Base-by-base conservation (phyloP, 805 yeast species). In the Candida xiaguanensis region DNA sequence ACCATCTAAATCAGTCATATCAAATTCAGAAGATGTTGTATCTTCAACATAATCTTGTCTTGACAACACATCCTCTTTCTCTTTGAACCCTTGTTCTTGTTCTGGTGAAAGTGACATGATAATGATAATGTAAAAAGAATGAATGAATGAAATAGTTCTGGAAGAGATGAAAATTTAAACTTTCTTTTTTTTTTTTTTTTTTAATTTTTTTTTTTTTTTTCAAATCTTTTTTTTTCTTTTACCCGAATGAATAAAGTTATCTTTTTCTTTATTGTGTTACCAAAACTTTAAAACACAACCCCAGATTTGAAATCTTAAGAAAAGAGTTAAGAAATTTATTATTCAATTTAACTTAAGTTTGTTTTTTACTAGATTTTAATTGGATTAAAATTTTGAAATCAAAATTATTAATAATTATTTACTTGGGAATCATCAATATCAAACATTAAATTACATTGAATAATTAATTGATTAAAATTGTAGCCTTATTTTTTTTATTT, bases 1-100 rank as follows among this genome's bases (percentile, higher is more conserved):
- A 17, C 45, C 49, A 27, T 52, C 54, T 26, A 51, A 39, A 14
- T 47, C 59, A 7, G 40, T 15, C 49, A 56, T 51, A n/a, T 38
- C 41, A 18, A 19, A 38, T 13, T 38, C 41, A 9, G 36, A 31
- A 2, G 41, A 38, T 3, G 30, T 24, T 11, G 41, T 27, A 13
- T 38, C 41, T 16, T 38, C 41, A 6, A 31, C 35, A 11, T 19
- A 20, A 4, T 26, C 17, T 18, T 38, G 34, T 20, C 16, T 24
- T 12, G 25, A 20, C 13, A 19, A 25, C 8, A 38, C 19, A 24
- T 31, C 36, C 7, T 38, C 37, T 20, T 30, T 37, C 11, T 38
- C 36, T 17, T 38, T 20, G 19, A n/a, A n/a, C n/a, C n/a, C 24
- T 20, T 6, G 13, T 19, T 34, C 7, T 19, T 32, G 20, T 23